A percentile compares a stretch with the other conserved stretches of the same genome.
These are phyloP conservation scores for Phaffia rhodozyma DNA, from an alignment of 1,284 basidiomycete genomes.

Conservation along the genomic window DNA sequence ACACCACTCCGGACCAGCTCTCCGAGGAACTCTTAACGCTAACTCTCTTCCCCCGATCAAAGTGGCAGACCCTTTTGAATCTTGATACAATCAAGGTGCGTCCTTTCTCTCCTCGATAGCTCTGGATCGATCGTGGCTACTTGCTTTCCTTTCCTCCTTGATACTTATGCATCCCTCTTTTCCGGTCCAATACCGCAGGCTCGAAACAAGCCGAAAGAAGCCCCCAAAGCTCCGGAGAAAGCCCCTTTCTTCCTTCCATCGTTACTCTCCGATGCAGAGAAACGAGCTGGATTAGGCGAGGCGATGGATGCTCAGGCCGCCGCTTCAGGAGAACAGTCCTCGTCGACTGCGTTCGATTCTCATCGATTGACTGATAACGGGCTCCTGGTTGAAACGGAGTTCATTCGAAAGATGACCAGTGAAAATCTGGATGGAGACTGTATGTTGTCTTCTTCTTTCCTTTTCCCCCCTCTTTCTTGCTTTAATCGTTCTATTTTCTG, in stretches of 20 bases:
- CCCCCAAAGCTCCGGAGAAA: conserved; percentile 85
- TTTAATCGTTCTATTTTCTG: background rate
- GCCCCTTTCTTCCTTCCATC: conserved; percentile 97
- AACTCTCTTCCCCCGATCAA: conserved; percentile 76
- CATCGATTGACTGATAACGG: conserved; percentile 33
- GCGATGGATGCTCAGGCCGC: conserved; percentile 31
- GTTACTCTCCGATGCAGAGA: conserved; percentile 43
- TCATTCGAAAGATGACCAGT: conserved; percentile 51
- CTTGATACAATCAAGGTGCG: conserved; percentile 82
- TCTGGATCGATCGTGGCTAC: conserved; percentile 8
- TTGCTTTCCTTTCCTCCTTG: conserved; percentile 12
- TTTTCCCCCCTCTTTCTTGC: background rate
- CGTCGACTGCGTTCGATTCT: conserved; percentile 27
- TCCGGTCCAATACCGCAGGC: conserved; percentile 41
- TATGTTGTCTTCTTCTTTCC: conserved; percentile 37
- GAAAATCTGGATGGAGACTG: conserved; percentile 54
- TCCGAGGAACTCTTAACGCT: conserved; percentile 79
- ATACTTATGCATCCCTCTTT: background rate
- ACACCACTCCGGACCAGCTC: conserved; percentile 72
- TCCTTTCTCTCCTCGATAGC: conserved; percentile 6
- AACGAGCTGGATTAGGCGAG: conserved; percentile 53
- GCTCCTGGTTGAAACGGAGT: conserved; percentile 56
- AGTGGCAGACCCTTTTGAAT: conserved; percentile 94
- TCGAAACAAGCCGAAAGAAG: conserved; percentile 92
- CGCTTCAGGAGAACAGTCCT: conserved; percentile 35